Evolutionary conservation across 768 basidiomycete species (phyloP).

Genomic region (Rhodosporidiobolus sp.): DNA sequence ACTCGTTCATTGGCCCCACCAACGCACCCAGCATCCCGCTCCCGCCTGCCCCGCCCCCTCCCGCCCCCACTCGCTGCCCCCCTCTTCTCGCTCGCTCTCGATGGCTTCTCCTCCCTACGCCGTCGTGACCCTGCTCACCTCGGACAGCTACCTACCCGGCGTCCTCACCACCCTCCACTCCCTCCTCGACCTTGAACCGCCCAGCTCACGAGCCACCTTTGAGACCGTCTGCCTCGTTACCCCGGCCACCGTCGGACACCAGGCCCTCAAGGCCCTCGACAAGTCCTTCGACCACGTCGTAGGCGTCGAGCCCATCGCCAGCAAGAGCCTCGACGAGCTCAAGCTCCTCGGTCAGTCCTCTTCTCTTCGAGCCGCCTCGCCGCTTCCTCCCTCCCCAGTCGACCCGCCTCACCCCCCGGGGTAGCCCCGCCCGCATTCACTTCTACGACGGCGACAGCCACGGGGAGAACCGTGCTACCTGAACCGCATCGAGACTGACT

Average conservation of each 20-base stretch:
- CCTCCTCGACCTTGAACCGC: slow-evolving; percentile 67
- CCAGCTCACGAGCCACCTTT: slow-evolving; percentile 58
- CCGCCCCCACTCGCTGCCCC: not conserved
- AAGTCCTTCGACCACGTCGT: slow-evolving; percentile 78
- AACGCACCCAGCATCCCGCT: not conserved
- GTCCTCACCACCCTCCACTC: slow-evolving; percentile 82
- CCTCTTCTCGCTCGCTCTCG: too few species aligned
- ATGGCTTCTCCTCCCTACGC: slow-evolving; percentile 17
- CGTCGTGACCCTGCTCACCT: slow-evolving; percentile 71
- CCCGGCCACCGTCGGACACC: slow-evolving; percentile 84
- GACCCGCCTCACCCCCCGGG: not conserved
- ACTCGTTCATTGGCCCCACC: too few species aligned
- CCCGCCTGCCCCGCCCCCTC: not conserved
- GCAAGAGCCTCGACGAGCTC: slow-evolving; percentile 64
- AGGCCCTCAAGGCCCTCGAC: slow-evolving; percentile 72
- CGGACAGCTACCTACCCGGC: slow-evolving; percentile 87
- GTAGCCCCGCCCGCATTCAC: not conserved
- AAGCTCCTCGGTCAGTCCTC: slow-evolving; percentile 68
- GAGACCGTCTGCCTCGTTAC: slow-evolving; percentile 87
- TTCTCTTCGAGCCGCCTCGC: not conserved
- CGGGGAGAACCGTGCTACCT: too few species aligned
- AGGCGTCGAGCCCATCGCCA: slow-evolving; percentile 83
- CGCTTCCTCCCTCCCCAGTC: not conserved
- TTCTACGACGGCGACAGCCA: too few species aligned
- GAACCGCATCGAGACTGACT: slow-evolving; percentile 42